Base-by-base conservation (phyloP, 257 asterid species). In the Ligustrum vulgare region DNA sequence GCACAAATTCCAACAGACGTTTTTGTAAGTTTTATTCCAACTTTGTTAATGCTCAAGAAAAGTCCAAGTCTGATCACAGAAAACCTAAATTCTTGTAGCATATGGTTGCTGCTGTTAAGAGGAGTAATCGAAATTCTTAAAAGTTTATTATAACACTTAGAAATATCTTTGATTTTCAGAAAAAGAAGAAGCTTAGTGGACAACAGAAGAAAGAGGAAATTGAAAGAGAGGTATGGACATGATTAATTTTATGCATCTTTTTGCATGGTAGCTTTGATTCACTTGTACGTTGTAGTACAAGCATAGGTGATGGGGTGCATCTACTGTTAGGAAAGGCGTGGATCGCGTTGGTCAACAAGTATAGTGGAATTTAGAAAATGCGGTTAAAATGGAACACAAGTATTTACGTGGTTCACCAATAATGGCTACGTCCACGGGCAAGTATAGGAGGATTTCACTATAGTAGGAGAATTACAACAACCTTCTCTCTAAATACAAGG, bases 221-320 rank as follows among this genome's bases (percentile, higher is more conserved):
- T 56, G 92, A 93, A 82, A 88, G 84, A 79, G 98, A 93, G 97
- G 98, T 91, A 78, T 79, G 87, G 85, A 34, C 23, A 23, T 62
- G 68, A 75, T n/a, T n/a, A n/a, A n/a, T 81, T 75, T n/a, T 35
- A 15, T 71, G 60, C 39, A 66, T 68, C n/a, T 33, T 70, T 74
- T 68, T 35, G 37, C 8, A 15, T 73, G 31, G 49, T 34, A 15
- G 2, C 7, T 68, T 73, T 72, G 33, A 20, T 63, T 39, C 51
- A 16, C 28, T n/a, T 64, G 39, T 60, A 69, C 49, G 49, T 43
- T 68, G 49, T 22, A 51, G 67, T 76, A 79, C 84, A 72, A 49
- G 11, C 68, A 76, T 36, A 67, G 77, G 71, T 51, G 10, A 77
- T 79, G 84, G 77, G 13, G 35, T 56, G 64, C 56, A 74, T 60